A percentile compares a stretch with the other conserved stretches of the same genome.
Conservation (phyloP, 179 eudicot species). For the Beta lomatogona region DNA sequence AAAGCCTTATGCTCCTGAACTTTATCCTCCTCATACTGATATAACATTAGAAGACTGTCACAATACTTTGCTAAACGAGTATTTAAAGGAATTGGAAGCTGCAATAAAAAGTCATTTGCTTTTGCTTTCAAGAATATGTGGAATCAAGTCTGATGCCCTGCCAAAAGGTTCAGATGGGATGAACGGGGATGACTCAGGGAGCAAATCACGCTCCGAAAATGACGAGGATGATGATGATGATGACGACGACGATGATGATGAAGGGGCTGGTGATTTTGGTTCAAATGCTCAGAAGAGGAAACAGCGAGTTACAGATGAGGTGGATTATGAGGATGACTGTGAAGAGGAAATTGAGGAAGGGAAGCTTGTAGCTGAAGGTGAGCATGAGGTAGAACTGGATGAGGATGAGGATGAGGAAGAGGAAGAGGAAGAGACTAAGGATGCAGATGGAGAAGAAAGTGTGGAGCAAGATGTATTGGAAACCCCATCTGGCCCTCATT, state of each 20-base stretch:
- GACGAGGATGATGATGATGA: slow-evolving; percentile 43
- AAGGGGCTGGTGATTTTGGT: slow-evolving; percentile 66
- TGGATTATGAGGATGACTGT: slow-evolving; percentile 72
- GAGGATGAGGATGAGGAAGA: slow-evolving; percentile 31
- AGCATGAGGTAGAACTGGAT: slow-evolving; percentile 32
- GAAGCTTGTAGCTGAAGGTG: slow-evolving; percentile 35
- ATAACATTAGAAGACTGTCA: slow-evolving; percentile 58
- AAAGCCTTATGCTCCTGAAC: slow-evolving; percentile 57
- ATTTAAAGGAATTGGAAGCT: slow-evolving; percentile 59
- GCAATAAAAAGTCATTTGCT: slow-evolving; percentile 68
- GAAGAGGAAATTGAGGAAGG: slow-evolving; percentile 45
- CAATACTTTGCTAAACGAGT: slow-evolving; percentile 44
- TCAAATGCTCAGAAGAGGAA: slow-evolving; percentile 57
- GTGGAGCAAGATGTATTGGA: slow-evolving; percentile 29
- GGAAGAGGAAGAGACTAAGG: slow-evolving; percentile 18
- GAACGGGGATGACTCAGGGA: slow-evolving; percentile 44
- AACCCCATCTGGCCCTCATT: slow-evolving; percentile 31
- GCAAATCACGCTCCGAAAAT: slow-evolving; percentile 27
- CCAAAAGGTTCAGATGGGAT: slow-evolving; percentile 42
- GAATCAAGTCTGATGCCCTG: slow-evolving; percentile 51
- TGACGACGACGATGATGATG: slow-evolving; percentile 37
- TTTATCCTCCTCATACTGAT: slow-evolving; percentile 45
- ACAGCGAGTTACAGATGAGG: slow-evolving; percentile 67
- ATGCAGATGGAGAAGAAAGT: slow-evolving; percentile 32
- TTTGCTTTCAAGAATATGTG: slow-evolving; percentile 64